A percentile compares a stretch with the other conserved stretches of the same genome.
phyloP scores from a whole-genome alignment of 2,329 filamentous ascomycete genomes.

The Aurifilum marmelostoma region DNA sequence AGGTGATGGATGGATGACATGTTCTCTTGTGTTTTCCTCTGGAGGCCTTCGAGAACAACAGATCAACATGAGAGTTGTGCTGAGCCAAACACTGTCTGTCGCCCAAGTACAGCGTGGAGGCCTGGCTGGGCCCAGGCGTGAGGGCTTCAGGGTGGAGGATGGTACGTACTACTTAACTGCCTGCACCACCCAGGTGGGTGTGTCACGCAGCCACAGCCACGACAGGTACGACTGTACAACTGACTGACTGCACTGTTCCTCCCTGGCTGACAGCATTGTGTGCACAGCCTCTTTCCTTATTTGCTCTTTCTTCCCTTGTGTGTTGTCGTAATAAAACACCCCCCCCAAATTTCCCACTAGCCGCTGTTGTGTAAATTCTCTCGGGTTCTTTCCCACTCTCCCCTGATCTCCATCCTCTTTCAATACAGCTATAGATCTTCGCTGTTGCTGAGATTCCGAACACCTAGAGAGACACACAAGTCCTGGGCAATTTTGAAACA shows the following conservation, averaged over 20 bases:
- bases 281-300: slow-evolving; percentile 13
- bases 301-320: background rate
- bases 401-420: background rate
- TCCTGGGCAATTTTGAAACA: too few relatives aligned
- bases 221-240: background rate
- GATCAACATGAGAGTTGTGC: background rate
- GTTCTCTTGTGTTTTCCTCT: too few relatives aligned
- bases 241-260: background rate
- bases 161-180: too few relatives aligned
- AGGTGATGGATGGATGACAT: too few relatives aligned
- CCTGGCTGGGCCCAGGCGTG: too few relatives aligned
- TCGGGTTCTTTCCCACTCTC: background rate
- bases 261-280: background rate
- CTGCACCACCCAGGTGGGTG: too few relatives aligned
- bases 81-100: too few relatives aligned
- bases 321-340: slow-evolving; percentile 10
- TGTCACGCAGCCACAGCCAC: background rate
- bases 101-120: too few relatives aligned
- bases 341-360: slow-evolving; percentile 7
- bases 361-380: background rate
- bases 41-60: too few relatives aligned
- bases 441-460: too few relatives aligned
- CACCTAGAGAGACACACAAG: background rate
- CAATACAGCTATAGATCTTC: background rate
- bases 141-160: too few relatives aligned